phyloP scores from a whole-genome alignment of 2,329 filamentous ascomycete genomes.

The Diplodia corticola region DNA sequence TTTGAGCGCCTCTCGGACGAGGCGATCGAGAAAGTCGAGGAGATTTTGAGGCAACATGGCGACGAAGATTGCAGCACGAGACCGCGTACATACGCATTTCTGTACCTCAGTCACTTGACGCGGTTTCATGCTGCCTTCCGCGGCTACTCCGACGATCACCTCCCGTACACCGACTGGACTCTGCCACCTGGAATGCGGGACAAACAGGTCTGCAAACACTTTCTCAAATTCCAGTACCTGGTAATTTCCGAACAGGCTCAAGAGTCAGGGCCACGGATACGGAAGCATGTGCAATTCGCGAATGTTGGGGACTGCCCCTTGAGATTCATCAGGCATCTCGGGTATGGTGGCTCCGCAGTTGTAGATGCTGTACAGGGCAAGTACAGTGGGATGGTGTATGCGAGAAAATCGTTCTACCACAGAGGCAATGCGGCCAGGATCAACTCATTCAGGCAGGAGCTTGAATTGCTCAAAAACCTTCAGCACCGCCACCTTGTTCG shows the following conservation, averaged over 20 bases:
- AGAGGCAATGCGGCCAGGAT: not conserved
- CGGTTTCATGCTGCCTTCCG: not conserved
- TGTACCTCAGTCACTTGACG: not conserved
- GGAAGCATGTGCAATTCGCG: not conserved
- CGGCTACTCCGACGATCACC: not conserved
- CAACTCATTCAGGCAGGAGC: slow-evolving; percentile 17
- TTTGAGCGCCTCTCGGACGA: not conserved
- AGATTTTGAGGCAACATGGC: not conserved
- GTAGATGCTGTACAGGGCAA: not conserved
- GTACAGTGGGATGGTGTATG: not conserved
- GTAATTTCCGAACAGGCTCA: not conserved
- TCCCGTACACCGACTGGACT: not conserved
- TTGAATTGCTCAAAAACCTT: slow-evolving; percentile 25
- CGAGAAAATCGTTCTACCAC: not conserved
- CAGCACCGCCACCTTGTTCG: slow-evolving; percentile 29
- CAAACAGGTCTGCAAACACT: not conserved
- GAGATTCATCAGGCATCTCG: not conserved
- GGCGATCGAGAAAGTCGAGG: not conserved
- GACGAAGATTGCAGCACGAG: not conserved
- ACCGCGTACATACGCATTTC: not conserved
- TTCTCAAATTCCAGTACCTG: not conserved
- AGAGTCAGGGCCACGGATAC: not conserved
- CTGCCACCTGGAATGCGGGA: not conserved
- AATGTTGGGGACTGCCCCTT: not conserved
- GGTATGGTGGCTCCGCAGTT: not conserved